Base-by-base conservation (phyloP, 1,139 yeast species). In the Suhomyces bokatorum region DNA sequence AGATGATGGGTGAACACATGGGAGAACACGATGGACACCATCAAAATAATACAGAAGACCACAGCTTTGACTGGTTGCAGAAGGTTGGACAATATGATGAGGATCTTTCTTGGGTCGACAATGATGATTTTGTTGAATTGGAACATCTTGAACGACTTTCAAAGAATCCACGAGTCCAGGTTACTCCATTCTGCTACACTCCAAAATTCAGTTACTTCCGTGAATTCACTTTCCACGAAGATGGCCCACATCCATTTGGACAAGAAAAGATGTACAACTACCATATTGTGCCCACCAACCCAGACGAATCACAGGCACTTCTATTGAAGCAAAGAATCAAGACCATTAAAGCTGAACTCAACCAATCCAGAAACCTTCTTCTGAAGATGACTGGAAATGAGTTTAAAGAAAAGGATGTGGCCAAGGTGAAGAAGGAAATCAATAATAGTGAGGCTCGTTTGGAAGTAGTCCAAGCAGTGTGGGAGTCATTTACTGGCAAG, bases 161-260 rank as follows among this genome's bases (percentile, higher is more conserved):
- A 4, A 70, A 77, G 2, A 65, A 73, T 37, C 93, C 95, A 0
- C 66, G 71, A 36, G 75, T 91, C 39, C 67, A 68, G 14, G 76
- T 87, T 0, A 56, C 73, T 15, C 95, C 96, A 1, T 71, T 91
- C 53, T 74, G 87, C 47, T 80, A 70, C 52, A 73, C 96, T 0
- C 97, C 97, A 0, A 76, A 84, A 46, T 84, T 89, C 61, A 77
- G 85, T 24, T 91, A 89, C 62, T 78, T 83, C 53, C 75, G 96
- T 45, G 87, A 86, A 48, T 73, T 64, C 48, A 60, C 69, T 27
- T 73, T 79, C 2, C 72, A 75, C 30, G 73, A 75, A 34, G 70
- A 74, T 22, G 79, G 83, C 9, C 70, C 66, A 0, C 80, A 60
- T 57, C 89, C 89, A 20, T 87, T 87, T 69, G 93, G 95, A 4